Conservation (phyloP, 345 rosid species). For the Jatropha curcas region DNA sequence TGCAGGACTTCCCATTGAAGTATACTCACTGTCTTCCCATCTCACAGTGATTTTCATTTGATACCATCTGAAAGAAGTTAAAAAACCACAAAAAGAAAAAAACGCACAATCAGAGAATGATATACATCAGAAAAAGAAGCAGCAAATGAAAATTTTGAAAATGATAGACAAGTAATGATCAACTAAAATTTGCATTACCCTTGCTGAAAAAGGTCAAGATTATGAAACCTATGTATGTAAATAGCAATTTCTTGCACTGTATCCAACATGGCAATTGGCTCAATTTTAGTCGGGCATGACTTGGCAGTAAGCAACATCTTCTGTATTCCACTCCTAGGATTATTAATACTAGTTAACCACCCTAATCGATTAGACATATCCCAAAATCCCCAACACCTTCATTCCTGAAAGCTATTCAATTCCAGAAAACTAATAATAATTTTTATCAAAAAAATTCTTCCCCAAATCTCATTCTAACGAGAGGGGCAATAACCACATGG, state of each 20-base stretch:
- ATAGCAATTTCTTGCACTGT: slow-evolving; percentile 77
- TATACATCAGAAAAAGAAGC: neutral
- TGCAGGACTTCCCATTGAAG: slow-evolving; percentile 60
- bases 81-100: too few species aligned
- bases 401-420: neutral
- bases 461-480: neutral
- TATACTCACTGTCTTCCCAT: slow-evolving; percentile 59
- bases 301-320: neutral
- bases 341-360: neutral
- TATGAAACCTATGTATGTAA: slow-evolving; percentile 77
- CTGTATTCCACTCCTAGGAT: neutral
- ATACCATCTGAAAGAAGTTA: slow-evolving; percentile 61
- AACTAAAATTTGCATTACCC: slow-evolving; percentile 48
- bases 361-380: neutral
- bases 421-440: neutral
- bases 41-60: slow-evolving; percentile 79
- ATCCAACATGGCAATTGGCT: slow-evolving; percentile 22
- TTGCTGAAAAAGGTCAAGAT: slow-evolving; percentile 85
- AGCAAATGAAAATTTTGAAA: neutral
- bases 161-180: neutral
- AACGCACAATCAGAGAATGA: neutral
- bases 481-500: neutral
- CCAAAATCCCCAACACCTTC: neutral
- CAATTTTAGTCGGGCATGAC: neutral
- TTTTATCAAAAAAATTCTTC: too few species aligned